Conservation (phyloP, 1,284 basidiomycete genomes). For the Neonothopanus nambi region DNA sequence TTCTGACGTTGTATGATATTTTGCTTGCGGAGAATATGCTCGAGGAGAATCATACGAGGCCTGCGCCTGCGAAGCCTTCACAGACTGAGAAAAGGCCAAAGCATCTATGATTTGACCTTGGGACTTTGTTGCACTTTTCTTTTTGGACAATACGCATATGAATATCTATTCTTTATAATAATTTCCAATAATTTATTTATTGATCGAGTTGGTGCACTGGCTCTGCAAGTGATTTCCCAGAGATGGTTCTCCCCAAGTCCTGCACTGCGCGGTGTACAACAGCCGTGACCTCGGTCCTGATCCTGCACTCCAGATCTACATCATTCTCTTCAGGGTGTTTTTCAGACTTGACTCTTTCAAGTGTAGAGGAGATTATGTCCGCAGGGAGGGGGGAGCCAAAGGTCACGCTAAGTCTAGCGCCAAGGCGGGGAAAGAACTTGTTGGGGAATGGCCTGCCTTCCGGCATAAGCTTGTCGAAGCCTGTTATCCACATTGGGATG, state of each 20-base stretch:
- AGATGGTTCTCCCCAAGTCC: slow-evolving; percentile 53
- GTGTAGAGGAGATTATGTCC: slow-evolving; percentile 36
- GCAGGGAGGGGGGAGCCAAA: slow-evolving; percentile 68
- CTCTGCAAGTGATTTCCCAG: slow-evolving; percentile 31
- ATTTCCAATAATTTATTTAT: too few relatives aligned
- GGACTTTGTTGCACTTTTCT: too few relatives aligned
- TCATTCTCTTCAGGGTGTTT: slow-evolving; percentile 12
- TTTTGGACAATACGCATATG: too few relatives aligned
- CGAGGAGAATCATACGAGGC: not conserved
- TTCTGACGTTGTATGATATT: slow-evolving; percentile 2
- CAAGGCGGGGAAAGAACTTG: slow-evolving; percentile 69
- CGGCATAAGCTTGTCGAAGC: slow-evolving; percentile 90
- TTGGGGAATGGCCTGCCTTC: slow-evolving; percentile 73
- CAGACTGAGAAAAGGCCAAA: not conserved
- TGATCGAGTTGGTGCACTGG: not conserved
- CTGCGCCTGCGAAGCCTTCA: not conserved
- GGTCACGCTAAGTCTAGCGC: slow-evolving; percentile 64
- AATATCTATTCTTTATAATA: too few relatives aligned
- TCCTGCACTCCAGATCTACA: slow-evolving; percentile 29
- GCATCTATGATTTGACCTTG: too few relatives aligned
- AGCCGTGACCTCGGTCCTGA: slow-evolving; percentile 57
- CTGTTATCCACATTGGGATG: slow-evolving; percentile 93
- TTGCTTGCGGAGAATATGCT: not conserved
- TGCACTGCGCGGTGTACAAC: slow-evolving; percentile 63
- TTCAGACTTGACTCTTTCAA: slow-evolving; percentile 15